Percentiles rank a stretch among this genome's conserved stretches.
These are phyloP conservation scores for Apocynum venetum DNA, from an alignment of 257 asterid genomes.

Conservation along the genomic window DNA sequence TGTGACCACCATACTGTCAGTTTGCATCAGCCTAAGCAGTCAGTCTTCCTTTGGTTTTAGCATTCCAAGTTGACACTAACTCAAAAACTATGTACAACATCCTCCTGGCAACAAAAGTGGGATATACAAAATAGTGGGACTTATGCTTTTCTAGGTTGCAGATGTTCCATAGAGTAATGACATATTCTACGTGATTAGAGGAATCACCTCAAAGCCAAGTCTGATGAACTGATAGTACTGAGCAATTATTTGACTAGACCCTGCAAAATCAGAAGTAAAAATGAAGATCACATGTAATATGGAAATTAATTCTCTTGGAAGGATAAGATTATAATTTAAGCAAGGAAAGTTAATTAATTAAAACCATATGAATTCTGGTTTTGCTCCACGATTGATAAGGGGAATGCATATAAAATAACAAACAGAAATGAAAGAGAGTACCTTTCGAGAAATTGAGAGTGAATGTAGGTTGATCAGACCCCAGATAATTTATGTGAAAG, in stretches of 20 bases:
- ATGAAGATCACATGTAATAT: neutral
- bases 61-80: too few species aligned
- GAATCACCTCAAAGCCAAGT: slow-evolving; percentile 74
- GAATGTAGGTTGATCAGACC: slow-evolving; percentile 82
- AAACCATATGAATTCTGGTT: neutral
- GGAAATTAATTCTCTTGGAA: neutral
- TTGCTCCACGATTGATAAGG: neutral
- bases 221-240: slow-evolving; percentile 83
- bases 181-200: neutral
- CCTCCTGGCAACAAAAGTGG: too few species aligned
- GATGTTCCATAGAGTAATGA: neutral
- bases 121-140: too few species aligned
- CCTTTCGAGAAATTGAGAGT: slow-evolving; percentile 83
- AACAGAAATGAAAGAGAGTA: neutral
- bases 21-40: too few species aligned
- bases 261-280: slow-evolving; percentile 31
- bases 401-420: neutral
- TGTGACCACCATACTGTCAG: too few species aligned
- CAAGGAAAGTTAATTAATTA: neutral
- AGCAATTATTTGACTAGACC: slow-evolving; percentile 62
- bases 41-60: too few species aligned
- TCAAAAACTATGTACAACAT: too few species aligned
- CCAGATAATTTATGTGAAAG: slow-evolving; percentile 73
- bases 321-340: neutral
- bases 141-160: too few species aligned